Conservation (phyloP, 2,329 filamentous ascomycete species). For the Aureobasidium sp. region DNA sequence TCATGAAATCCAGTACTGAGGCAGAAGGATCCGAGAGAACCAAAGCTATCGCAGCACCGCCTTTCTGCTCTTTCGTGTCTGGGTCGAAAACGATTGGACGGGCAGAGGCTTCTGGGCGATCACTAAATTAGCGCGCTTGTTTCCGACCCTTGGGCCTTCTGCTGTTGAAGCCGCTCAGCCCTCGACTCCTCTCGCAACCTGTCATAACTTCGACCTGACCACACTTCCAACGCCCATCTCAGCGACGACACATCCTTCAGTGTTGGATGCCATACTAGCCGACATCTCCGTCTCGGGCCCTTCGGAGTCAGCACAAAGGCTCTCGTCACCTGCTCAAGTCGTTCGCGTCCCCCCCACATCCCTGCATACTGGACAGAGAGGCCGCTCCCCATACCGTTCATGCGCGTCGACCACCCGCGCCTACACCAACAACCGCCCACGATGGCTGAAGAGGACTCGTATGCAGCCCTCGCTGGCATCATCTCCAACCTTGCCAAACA, state of each 20-base stretch:
- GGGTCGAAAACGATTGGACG: not conserved
- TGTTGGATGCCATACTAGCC: not conserved
- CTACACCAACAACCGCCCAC: slow-evolving; percentile 14
- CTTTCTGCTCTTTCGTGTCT: not conserved
- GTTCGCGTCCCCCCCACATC: not conserved
- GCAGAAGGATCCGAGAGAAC: not conserved
- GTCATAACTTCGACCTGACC: not conserved
- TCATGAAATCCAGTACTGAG: not conserved
- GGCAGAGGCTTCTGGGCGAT: not conserved
- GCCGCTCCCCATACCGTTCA: not conserved
- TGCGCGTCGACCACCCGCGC: slow-evolving; percentile 2
- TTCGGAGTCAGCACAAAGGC: not conserved
- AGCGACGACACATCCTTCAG: not conserved
- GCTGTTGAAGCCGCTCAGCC: not conserved
- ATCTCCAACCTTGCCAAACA: slow-evolving; percentile 40
- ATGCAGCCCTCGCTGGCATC: slow-evolving; percentile 29
- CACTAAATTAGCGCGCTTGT: not conserved
- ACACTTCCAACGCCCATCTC: not conserved
- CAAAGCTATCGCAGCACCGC: not conserved
- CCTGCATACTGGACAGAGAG: not conserved
- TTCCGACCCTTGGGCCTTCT: not conserved
- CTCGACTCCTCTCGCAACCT: not conserved
- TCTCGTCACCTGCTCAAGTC: not conserved
- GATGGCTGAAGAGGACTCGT: slow-evolving; percentile 28
- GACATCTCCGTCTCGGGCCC: not conserved